Conservation (phyloP, 1,139 yeast species). For the Kodamaea sp. region DNA sequence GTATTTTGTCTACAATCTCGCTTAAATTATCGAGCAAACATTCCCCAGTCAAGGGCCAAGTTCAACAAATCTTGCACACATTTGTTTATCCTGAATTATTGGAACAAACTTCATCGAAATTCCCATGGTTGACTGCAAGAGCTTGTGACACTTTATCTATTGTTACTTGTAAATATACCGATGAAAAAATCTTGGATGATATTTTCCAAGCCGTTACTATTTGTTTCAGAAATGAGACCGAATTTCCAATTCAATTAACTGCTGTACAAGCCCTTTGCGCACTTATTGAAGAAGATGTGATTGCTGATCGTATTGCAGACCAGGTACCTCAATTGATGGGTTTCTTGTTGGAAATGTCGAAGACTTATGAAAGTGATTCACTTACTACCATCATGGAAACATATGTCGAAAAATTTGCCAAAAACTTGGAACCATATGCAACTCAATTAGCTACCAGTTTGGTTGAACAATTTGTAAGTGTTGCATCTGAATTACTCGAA, state of each 20-base stretch:
- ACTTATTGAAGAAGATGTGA: constrained; percentile 45
- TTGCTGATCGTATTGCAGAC: constrained; percentile 44
- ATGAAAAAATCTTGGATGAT: constrained; percentile 38
- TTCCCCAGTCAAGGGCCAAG: constrained; percentile 45
- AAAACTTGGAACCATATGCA: constrained; percentile 55
- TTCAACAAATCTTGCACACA: constrained; percentile 42
- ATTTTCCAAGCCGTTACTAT: constrained; percentile 43
- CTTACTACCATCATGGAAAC: constrained; percentile 55
- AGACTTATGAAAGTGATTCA: constrained; percentile 49
- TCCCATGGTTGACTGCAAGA: constrained; percentile 52
- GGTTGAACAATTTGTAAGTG: constrained; percentile 43
- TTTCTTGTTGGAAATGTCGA: constrained; percentile 48
- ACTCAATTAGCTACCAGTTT: constrained; percentile 46
- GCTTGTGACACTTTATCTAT: constrained; percentile 55
- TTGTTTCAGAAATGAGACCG: constrained; percentile 42
- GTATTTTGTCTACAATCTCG: constrained; percentile 46
- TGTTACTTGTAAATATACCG: constrained; percentile 39
- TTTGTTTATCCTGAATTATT: constrained; percentile 48
- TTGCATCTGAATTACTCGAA: constrained; percentile 45
- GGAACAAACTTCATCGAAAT: constrained; percentile 25
- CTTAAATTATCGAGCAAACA: constrained; percentile 35
- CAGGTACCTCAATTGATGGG: constrained; percentile 54
- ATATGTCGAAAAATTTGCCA: constrained; percentile 51
- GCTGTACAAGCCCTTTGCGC: constrained; percentile 54
- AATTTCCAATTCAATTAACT: constrained; percentile 49